phyloP scores from a whole-genome alignment of 305 asterid species.

The Fraxinus ornus region DNA sequence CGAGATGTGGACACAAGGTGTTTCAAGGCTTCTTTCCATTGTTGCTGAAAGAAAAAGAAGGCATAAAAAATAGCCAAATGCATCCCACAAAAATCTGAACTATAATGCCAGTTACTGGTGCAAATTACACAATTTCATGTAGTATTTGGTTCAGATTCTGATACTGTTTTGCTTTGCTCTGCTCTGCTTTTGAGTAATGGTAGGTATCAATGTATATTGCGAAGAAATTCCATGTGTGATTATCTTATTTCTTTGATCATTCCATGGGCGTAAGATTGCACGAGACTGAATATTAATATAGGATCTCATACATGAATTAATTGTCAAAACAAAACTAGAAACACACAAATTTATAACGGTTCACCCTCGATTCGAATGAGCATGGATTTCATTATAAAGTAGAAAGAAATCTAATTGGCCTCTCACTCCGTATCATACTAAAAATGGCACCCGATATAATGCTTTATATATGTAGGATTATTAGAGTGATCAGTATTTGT shows the following conservation, averaged over 20 bases:
- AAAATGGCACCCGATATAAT: background rate
- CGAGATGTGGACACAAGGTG: slow-evolving; percentile 98
- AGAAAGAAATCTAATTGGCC: background rate
- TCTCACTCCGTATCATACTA: background rate
- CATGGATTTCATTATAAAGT: background rate
- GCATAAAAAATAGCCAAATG: slow-evolving; percentile 32
- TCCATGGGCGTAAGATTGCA: background rate
- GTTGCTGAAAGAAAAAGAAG: slow-evolving; percentile 73
- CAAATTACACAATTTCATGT: slow-evolving; percentile 12
- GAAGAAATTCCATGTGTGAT: background rate
- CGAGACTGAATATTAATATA: background rate
- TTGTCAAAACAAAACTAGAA: background rate
- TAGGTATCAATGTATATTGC: background rate
- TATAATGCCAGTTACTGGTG: background rate
- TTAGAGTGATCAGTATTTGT: background rate
- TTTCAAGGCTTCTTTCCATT: slow-evolving; percentile 78
- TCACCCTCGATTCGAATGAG: background rate
- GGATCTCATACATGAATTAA: background rate
- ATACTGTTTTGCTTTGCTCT: background rate
- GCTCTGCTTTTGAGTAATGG: background rate
- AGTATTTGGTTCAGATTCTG: slow-evolving; percentile 7
- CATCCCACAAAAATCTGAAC: slow-evolving; percentile 6
- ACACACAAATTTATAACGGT: background rate
- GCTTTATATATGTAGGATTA: background rate
- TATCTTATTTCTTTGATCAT: background rate